Conservation (phyloP, 2,329 filamentous ascomycete species). For the Pseudogymnoascus sp. region DNA sequence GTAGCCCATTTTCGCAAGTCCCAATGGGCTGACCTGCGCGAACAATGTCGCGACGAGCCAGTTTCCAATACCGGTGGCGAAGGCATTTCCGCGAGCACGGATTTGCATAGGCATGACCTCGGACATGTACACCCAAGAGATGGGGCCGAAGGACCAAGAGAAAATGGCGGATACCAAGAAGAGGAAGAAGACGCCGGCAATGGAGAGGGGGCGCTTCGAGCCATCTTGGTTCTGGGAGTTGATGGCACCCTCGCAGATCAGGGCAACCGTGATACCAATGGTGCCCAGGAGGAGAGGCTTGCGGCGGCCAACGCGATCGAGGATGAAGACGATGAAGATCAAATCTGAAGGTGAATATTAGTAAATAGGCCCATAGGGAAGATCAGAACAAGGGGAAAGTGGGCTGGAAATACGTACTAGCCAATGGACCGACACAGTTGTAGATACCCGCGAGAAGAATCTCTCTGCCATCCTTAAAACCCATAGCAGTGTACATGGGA, state of each 20-base stretch:
- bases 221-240: conserved; percentile 42
- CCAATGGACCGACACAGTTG: conserved; percentile 49
- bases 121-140: conserved; percentile 56
- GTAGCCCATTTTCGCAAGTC: conserved; percentile 40
- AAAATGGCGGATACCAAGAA: conserved; percentile 54
- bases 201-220: conserved; percentile 39
- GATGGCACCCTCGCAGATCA: conserved; percentile 52
- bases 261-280: conserved; percentile 44
- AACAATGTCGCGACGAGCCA: conserved; percentile 53
- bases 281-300: conserved; percentile 47
- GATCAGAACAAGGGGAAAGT: not conserved
- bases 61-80: conserved; percentile 50
- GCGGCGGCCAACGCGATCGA: conserved; percentile 44
- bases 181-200: conserved; percentile 57
- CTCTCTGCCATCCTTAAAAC: conserved; percentile 45
- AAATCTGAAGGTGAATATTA: conserved; percentile 33
- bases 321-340: conserved; percentile 50
- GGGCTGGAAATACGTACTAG: conserved; percentile 26
- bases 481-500: conserved; percentile 49
- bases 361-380: conserved; percentile 3
- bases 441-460: conserved; percentile 53
- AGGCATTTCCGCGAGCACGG: conserved; percentile 49
- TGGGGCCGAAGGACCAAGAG: conserved; percentile 50
- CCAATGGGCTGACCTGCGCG: conserved; percentile 49
- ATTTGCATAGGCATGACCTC: conserved; percentile 62